Evolutionary conservation across 306 rosid genomes (phyloP).

Genomic region (Vigna radiata): DNA sequence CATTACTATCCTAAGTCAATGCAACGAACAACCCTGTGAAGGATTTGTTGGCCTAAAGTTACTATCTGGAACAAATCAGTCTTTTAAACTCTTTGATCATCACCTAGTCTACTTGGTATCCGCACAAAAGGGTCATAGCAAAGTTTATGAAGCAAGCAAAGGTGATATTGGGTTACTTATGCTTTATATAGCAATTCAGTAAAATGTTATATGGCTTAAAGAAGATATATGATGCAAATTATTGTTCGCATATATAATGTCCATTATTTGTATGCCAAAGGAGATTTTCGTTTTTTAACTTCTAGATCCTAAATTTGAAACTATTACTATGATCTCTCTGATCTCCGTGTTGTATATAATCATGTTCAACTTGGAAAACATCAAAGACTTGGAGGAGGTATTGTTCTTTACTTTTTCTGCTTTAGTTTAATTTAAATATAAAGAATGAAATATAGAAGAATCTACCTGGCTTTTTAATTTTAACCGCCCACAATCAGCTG

Average conservation of each 20-base stretch:
- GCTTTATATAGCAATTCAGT: not conserved
- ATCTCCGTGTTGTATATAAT: constrained; percentile 48
- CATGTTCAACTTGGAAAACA: constrained; percentile 86
- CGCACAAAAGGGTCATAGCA: constrained; percentile 57
- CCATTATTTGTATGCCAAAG: constrained; percentile 11
- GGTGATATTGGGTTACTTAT: constrained; percentile 51
- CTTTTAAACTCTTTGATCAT: too few species aligned
- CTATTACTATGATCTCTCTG: not conserved
- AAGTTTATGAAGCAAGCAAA: constrained; percentile 85
- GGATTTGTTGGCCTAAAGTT: too few species aligned
- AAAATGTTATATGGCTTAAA: not conserved
- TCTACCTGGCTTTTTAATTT: not conserved
- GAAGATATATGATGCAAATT: not conserved
- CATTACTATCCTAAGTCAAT: too few species aligned
- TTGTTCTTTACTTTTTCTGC: not conserved
- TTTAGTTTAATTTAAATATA: not conserved
- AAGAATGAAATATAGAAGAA: constrained; percentile 2
- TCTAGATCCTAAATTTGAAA: not conserved
- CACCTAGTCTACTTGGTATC: too few species aligned
- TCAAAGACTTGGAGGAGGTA: constrained; percentile 81
- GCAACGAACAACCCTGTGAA: too few species aligned
- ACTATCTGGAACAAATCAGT: too few species aligned
- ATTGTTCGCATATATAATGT: constrained; percentile 3
- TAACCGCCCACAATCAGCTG: constrained; percentile 18
- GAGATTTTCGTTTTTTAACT: not conserved